A percentile compares a stretch with the other conserved stretches of the same genome.
Conservation (phyloP, 2,329 filamentous ascomycete species). For the Aspergillus phoenicis region DNA sequence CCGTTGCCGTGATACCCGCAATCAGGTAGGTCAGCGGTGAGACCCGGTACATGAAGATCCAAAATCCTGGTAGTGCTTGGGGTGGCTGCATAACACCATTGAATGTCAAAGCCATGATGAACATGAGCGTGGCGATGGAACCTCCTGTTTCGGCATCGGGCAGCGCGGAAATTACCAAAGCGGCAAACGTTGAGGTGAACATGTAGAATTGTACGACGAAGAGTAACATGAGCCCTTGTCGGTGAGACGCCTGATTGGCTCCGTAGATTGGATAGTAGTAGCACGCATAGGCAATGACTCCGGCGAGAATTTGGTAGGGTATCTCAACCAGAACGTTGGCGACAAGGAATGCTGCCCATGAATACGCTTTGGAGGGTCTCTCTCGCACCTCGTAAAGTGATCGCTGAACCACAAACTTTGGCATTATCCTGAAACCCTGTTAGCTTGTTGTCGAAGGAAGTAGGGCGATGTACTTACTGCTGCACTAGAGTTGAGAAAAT, state of each 20-base stretch:
- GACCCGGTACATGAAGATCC: conserved; percentile 82
- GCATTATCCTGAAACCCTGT: conserved; percentile 59
- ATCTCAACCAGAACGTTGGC: conserved; percentile 82
- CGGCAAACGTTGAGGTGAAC: conserved; percentile 79
- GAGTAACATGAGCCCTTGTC: conserved; percentile 78
- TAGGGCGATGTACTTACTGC: conserved; percentile 40
- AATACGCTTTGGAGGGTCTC: conserved; percentile 80
- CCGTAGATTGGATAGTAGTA: conserved; percentile 81
- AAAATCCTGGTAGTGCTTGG: conserved; percentile 68
- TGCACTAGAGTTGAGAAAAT: conserved; percentile 59
- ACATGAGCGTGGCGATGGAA: conserved; percentile 74
- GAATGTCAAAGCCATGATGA: conserved; percentile 74
- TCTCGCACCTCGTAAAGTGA: conserved; percentile 83
- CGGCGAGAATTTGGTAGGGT: conserved; percentile 76
- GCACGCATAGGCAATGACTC: conserved; percentile 73
- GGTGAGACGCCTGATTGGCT: conserved; percentile 64
- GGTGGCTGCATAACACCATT: conserved; percentile 70
- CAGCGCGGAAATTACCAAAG: conserved; percentile 74
- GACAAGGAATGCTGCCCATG: conserved; percentile 83
- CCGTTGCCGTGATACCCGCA: conserved; percentile 69
- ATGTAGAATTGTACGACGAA: conserved; percentile 74
- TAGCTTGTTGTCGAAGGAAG: conserved; percentile 46
- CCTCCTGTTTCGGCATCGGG: conserved; percentile 74
- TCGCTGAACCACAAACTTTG: conserved; percentile 80
- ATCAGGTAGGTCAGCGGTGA: conserved; percentile 84